Conservation (phyloP, 306 rosid genomes). For the Acacia crassicarpa region DNA sequence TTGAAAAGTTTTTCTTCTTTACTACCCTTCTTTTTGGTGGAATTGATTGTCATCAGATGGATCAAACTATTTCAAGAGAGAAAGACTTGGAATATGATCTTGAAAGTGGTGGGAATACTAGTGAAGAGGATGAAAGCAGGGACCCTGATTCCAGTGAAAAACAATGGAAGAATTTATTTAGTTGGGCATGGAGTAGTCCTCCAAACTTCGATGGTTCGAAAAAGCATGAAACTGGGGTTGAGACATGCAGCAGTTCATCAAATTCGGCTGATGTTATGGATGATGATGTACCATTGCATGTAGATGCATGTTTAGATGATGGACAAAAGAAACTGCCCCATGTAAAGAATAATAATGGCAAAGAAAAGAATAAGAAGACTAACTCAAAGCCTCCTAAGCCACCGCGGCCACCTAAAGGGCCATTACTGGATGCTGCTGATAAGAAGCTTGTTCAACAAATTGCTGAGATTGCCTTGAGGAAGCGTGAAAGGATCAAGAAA, state of each 20-base stretch:
- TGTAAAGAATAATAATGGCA: constrained; percentile 26
- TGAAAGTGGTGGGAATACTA: constrained; percentile 56
- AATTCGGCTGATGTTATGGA: constrained; percentile 35
- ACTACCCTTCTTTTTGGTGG: constrained; percentile 16
- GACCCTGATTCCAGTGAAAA: constrained; percentile 35
- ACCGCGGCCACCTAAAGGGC: constrained; percentile 75
- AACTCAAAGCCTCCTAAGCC: constrained; percentile 65
- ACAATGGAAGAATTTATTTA: constrained; percentile 41
- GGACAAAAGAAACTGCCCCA: constrained; percentile 12
- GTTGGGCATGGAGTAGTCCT: constrained; percentile 49
- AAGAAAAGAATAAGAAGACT: constrained; percentile 31
- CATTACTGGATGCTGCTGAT: constrained; percentile 69
- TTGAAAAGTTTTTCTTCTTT: background rate
- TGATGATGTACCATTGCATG: constrained; percentile 40
- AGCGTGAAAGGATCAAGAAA: constrained; percentile 63
- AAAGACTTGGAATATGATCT: constrained; percentile 44
- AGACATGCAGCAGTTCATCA: constrained; percentile 43
- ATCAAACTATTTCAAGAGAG: constrained; percentile 37
- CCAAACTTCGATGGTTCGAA: constrained; percentile 43
- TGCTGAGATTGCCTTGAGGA: constrained; percentile 58
- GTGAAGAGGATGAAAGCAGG: constrained; percentile 66
- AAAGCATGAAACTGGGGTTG: constrained; percentile 44
- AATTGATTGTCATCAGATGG: constrained; percentile 44
- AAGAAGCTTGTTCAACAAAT: constrained; percentile 62
- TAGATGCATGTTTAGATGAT: constrained; percentile 39